phyloP scores from a whole-genome alignment of 2,329 filamentous ascomycete species.

The Alternaria brassicicola region DNA sequence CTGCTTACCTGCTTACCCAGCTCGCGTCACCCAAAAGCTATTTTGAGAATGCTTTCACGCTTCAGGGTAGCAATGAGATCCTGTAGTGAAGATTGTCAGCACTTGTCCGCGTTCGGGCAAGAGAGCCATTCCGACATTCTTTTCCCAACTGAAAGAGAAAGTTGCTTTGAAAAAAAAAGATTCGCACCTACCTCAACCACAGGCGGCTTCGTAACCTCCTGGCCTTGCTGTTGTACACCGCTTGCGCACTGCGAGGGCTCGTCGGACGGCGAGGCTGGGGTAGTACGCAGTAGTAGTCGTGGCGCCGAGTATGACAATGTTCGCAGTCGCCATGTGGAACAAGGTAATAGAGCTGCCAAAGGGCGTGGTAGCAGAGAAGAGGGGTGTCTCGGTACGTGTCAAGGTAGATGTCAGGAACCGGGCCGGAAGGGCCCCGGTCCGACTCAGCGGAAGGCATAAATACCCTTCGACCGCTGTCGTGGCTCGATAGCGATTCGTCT shows the following conservation, averaged over 20 bases:
- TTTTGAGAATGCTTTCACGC: constrained; percentile 10
- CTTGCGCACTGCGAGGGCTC: not conserved
- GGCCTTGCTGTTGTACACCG: not conserved
- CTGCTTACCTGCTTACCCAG: not conserved
- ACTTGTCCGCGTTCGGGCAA: too few species aligned
- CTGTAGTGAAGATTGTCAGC: not conserved
- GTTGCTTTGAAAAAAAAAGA: constrained; percentile 20
- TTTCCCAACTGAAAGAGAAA: not conserved
- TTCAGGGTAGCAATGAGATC: constrained; percentile 12
- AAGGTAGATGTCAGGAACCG: not conserved
- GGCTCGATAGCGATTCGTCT: too few species aligned
- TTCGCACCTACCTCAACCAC: not conserved
- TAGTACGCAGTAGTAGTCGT: not conserved
- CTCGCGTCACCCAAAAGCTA: constrained; percentile 6
- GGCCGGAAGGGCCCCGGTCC: too few species aligned
- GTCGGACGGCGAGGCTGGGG: not conserved
- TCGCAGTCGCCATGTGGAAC: not conserved
- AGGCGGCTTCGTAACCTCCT: not conserved
- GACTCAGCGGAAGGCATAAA: too few species aligned
- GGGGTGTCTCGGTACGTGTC: not conserved
- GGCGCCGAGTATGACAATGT: not conserved
- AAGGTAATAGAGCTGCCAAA: not conserved
- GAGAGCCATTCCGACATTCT: not conserved
- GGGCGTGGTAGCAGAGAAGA: not conserved
- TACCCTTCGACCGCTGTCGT: too few species aligned